Evolutionary conservation across 2,329 filamentous ascomycete species (phyloP), one percentile per base, ranked within the genome.

Genomic region (Ascochyta rabiei): DNA sequence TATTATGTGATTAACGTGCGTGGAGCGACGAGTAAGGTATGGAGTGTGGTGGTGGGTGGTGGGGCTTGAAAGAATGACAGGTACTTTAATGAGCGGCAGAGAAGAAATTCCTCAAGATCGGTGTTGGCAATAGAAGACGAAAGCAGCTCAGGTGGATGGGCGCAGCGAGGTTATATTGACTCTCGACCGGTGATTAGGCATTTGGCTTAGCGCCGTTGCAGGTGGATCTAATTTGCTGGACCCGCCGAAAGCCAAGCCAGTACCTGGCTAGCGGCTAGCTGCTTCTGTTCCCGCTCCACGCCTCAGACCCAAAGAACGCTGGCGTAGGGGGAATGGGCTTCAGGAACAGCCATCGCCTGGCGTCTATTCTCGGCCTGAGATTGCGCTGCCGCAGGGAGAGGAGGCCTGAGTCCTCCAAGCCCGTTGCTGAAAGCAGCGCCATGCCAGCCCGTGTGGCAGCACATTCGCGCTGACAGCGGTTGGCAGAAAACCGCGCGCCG

Each of bases 1-100:
- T 49, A 68, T 70, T 71, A 71, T 50, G 48, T 53, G 61, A 71
- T 74, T 71, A 55, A 72, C 59, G 50, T 55, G 50, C 56, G 48
- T 54, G 34, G 45, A 62, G 55, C 28, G 51, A 48, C 50, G 56
- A 61, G 64, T 63, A 52, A 44, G 19, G 63, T 48, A 46, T 59
- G 58, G 50, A 55, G 44, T 45, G 50, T 53, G 50, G 50, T 60
- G 53, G 41, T 55, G 43, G 46, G 39, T 46, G 34, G 19, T 33
- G 50, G 48, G 19, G 47, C 34, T 38, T 31, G 7, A 63, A 66
- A 42, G 63, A 69, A 52, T 54, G 60, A 61, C 57, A 57, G 60
- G 43, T 65, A 56, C 47, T 57, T 57, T 67, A 67, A 52, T 57
- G 68, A 70, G 57, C 58, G 65, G 60, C 59, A 67, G 64, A 64